Base-by-base conservation (phyloP, 352 stramenopile species). In the Globisporangium recalcitrans region DNA sequence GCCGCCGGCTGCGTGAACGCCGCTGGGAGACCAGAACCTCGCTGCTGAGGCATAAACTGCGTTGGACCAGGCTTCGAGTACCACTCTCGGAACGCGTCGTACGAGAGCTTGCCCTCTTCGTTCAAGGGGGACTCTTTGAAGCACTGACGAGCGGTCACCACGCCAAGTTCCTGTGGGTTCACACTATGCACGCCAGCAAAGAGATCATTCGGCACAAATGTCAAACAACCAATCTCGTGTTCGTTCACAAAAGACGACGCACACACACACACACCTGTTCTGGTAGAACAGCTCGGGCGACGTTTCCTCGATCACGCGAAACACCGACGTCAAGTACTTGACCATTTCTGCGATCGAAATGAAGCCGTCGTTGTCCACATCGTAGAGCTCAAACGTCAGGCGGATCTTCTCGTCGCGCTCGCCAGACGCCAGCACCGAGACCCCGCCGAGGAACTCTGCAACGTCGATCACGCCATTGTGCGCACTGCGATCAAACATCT, bases 341-440 rank as follows among this genome's bases (percentile, higher is more conserved):
- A 74, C 84, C 87, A 97, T 96, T 65, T 96, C 87, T 60, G 80
- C 70, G 38, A 84, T 75, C 32, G 80, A 82, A 60, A 97, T 93
- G 70, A 82, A 90, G 7, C 85, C 88, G 64, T 96, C 87, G 36
- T 74, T 75, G 66, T 96, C 87, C 52, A 69, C 68, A 31, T 97
- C 89, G 65, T 91, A 96, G 10, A 97, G 73, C 49, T 94, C 82
- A 65, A 97, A 97, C 22, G 78, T 91, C 19, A 85, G 68, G 3
- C 72, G 77, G 52, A 95, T 90, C 65, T 95, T 95, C 58, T 96
- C 83, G 38, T 94, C 83, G 14, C 81, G 80, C 22, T 93, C 82
- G 24, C 88, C 88, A 24, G 72, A 83, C 3, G 80, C 82, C 51
- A 96, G 91, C 34, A 96, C 82, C 6, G 85, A 93, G 5, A 96